Evolutionary conservation across 139 green algal species (phyloP), one percentile per base, ranked within the genome.

Genomic region (Cymbomonas tetramitiformis): DNA sequence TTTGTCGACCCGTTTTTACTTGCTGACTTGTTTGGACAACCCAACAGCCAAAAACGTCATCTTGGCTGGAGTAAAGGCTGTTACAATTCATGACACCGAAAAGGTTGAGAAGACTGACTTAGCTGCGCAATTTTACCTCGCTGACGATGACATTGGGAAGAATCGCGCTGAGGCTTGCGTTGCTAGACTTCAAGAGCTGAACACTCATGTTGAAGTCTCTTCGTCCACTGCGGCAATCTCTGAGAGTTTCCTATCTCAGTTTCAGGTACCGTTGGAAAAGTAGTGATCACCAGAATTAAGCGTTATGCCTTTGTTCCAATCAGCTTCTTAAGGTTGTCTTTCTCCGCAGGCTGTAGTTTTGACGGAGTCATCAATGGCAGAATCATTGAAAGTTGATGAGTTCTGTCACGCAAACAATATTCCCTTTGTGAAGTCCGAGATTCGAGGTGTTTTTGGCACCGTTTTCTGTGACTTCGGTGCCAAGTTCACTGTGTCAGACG

Each of bases 31-130:
- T 38, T 63, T 15, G 40, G 48, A 69, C 79, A 95, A 88, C n/a
- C n/a, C n/a, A n/a, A n/a, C n/a, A n/a, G n/a, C 91, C 50, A 99
- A 99, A 72, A 99, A 99, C 58, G 78, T 95, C 12, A 88, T 97
- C 21, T 72, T 99, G 15, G 91, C 92, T 2, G 90, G 92, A 0
- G 84, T 99, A 24, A 92, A 87, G 43, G 72, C 77, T 0, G 74
- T 99, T 6, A 91, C 84, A 0, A 40, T 99, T 1, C 80, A 94
- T 24, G 92, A 98, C 64, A 47, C 44, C 6, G 48, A 24, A 9
- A 47, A 47, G 0, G 73, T 82, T 0, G 55, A 69, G 9, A 10
- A 84, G 30, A 30, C 32, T 9, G 83, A 97, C 61, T 75, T 98
- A 33, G 79, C 68, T 15, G 64, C 83, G 0, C 86, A 98, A 58